Percentiles rank a stretch among this genome's conserved stretches.
These are phyloP conservation scores for Xylaria palmicola DNA, from an alignment of 495 filamentous ascomycete species.

Conservation along the genomic window DNA sequence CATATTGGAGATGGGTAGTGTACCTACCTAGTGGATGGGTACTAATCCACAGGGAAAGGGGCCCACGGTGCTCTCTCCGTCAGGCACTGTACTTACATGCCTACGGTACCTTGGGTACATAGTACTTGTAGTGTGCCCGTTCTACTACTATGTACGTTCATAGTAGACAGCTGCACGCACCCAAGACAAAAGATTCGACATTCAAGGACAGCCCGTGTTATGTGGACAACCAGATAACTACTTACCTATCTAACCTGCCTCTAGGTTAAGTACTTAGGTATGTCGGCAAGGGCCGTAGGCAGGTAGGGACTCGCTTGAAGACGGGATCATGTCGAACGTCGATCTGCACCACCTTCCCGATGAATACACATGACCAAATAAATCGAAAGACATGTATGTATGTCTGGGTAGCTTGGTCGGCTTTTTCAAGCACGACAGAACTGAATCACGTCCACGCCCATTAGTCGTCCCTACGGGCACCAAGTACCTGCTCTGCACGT, in stretches of 20 bases:
- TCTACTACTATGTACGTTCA: no score
- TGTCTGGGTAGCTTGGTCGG: neutral
- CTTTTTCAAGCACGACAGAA: conserved; percentile 9
- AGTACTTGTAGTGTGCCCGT: no score
- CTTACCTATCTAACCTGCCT: no score
- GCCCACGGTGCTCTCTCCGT: neutral
- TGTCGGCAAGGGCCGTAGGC: neutral
- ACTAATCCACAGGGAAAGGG: neutral
- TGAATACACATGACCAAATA: neutral
- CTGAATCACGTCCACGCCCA: conserved; percentile 3
- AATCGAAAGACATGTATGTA: neutral
- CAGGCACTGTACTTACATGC: neutral
- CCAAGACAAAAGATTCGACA: neutral
- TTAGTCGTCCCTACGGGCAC: neutral
- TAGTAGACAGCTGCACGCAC: no score
- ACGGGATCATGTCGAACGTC: conserved; percentile 4
- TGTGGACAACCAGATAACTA: no score
- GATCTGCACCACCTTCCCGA: neutral
- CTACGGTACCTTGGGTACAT: neutral
- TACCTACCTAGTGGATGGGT: neutral
- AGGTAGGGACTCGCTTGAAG: neutral
- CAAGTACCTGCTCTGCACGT: neutral
- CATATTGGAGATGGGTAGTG: neutral
- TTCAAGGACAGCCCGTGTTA: neutral
- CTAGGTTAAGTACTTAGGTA: no score